These are phyloP conservation scores for Suhomyces pyralidae DNA, from an alignment of 805 yeast species.

Conservation along the genomic window DNA sequence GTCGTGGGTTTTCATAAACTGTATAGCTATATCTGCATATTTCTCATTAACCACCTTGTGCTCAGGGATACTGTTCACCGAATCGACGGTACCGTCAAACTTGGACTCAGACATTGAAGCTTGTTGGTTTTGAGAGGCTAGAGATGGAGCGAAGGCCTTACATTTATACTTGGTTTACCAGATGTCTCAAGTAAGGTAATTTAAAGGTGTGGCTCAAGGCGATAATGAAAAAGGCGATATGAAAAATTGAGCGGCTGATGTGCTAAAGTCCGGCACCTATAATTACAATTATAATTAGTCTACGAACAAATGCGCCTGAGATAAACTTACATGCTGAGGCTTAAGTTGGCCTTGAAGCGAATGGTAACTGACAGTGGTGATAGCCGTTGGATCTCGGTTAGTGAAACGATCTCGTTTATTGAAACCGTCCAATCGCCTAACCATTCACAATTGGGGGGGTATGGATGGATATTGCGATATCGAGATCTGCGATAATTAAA, in stretches of 20 bases:
- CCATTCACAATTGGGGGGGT: neutral
- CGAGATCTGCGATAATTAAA: neutral
- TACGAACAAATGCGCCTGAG: neutral
- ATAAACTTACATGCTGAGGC: neutral
- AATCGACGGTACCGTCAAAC: neutral
- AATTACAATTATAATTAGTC: neutral
- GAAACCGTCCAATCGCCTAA: neutral
- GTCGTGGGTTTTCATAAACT: conserved; percentile 34
- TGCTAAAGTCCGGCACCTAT: neutral
- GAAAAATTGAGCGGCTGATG: neutral
- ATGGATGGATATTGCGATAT: neutral
- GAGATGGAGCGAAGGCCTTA: neutral
- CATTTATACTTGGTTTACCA: neutral
- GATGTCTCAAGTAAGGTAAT: neutral
- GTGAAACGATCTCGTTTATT: neutral
- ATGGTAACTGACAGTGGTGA: neutral
- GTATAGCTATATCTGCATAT: conserved; percentile 39
- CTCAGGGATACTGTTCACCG: neutral
- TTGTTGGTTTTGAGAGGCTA: neutral
- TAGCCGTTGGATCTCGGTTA: neutral
- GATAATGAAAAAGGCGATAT: too few relatives aligned
- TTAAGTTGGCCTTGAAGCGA: too few relatives aligned
- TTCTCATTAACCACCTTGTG: neutral
- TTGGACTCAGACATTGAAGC: neutral
- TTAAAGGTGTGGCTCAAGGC: neutral